Evolutionary conservation across 2,329 filamentous ascomycete genomes (phyloP), one percentile per base, ranked within the genome.

Genomic region (Basipetospora chlamydospora): DNA sequence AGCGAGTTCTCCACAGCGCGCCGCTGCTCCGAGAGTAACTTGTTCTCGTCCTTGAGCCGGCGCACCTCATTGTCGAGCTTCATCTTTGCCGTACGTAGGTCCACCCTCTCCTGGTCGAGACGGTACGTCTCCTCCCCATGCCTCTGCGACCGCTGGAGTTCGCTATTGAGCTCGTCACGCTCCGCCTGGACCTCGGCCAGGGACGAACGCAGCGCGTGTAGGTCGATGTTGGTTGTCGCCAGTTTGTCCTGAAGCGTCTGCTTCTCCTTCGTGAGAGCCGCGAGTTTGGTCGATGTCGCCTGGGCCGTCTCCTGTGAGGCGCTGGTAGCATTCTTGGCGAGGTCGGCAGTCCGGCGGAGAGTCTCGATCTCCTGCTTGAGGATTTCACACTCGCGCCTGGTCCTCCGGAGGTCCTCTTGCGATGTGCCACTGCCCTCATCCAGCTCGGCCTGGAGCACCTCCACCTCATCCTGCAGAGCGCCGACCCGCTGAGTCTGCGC

Each of bases 401-500:
- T 39, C 31, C 39, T 44, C 25, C 38, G 49, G 46, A 46, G 44
- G 26, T 61, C 57, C 37, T 51, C 22, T 38, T 47, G 33, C 5
- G 68, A 67, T 40, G 71, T 67, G 43, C 78, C 71, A 29, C 68
- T 67, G 50, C 80, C 77, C 41, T 78, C 70, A 34, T 81, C 76
- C 29, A 78, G 55, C 26, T 67, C 70, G 16, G 66, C 63, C 51
- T 85, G 79, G 11, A 87, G 57, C 20, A 83, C 71, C 37, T 83
- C 76, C n/a, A 85, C 65, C 50, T 86, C 81, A 44, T 86, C 80
- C 49, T 87, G 79, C 15, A 87, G 54, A 6, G 67, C 66, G 39
- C 80, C 71, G 2, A 77, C 62, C 51, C 76, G 83, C 44, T 81
- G 77, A 33, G 64, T 62, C 41, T 82, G 64, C 1, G 64, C 52